A percentile compares a stretch with the other conserved stretches of the same genome.
These are phyloP conservation scores for Malus hybrid DNA, from an alignment of 331 rosid species.

Conservation along the genomic window DNA sequence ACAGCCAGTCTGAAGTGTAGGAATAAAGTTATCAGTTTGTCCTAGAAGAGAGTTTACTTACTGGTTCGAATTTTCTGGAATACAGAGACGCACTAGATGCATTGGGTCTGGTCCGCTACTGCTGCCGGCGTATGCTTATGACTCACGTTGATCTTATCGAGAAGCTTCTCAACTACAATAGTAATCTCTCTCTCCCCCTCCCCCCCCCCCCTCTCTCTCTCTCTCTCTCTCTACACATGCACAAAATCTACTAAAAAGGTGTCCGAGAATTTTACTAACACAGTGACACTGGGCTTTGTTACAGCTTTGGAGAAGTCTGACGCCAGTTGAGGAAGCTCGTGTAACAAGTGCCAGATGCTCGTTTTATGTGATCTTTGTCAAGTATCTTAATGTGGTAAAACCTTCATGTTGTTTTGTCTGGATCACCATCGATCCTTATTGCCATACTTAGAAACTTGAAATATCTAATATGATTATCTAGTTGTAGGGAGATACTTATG, in stretches of 20 bases:
- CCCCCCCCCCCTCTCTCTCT: fast-evolving
- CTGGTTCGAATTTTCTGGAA: conserved; percentile 7
- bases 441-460: not conserved
- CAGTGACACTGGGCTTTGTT: not conserved
- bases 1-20: not conserved
- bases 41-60: not conserved
- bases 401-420: not conserved
- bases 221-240: not conserved
- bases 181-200: conserved; percentile 30
- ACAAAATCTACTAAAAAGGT: not conserved
- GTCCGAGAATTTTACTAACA: not conserved
- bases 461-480: not conserved
- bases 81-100: conserved; percentile 95
- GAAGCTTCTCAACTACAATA: conserved; percentile 91
- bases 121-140: conserved; percentile 98
- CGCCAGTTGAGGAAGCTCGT: conserved; percentile 26
- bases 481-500: not conserved
- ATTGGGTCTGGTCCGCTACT: conserved; percentile 82
- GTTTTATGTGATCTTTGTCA: not conserved
- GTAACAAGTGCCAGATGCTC: not conserved
- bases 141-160: conserved; percentile 97
- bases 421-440: not conserved
- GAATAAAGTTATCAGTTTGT: not conserved
- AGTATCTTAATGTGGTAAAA: not conserved
- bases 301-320: conserved; percentile 78